Conservation (phyloP, 768 basidiomycete species). For the Sistotremastrum niveocremeum region DNA sequence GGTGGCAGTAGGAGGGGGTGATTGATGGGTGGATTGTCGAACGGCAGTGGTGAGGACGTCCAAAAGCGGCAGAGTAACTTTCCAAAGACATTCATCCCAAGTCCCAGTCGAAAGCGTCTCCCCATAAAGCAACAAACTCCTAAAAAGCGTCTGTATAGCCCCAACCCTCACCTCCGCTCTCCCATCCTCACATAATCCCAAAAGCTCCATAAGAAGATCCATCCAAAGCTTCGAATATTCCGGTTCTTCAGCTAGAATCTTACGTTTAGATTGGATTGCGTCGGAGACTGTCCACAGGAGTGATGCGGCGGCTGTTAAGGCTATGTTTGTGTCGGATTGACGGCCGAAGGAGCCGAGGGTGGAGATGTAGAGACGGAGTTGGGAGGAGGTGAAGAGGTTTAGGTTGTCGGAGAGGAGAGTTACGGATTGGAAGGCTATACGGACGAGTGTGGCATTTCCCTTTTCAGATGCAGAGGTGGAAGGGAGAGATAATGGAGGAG, state of each 20-base stretch:
- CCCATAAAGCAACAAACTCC: conserved; percentile 89
- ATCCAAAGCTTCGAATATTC: conserved; percentile 89
- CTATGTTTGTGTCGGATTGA: conserved; percentile 92
- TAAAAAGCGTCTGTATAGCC: conserved; percentile 90
- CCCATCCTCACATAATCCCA: conserved; percentile 68
- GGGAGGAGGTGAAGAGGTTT: conserved; percentile 62
- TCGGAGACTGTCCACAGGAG: conserved; percentile 94
- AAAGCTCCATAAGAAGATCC: conserved; percentile 72
- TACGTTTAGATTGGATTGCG: conserved; percentile 77
- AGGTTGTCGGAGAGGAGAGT: conserved; percentile 92
- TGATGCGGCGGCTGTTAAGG: conserved; percentile 85
- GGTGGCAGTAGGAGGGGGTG: conserved; percentile 3
- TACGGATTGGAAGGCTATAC: conserved; percentile 88
- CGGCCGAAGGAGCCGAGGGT: conserved; percentile 87
- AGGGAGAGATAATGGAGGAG: conserved; percentile 36
- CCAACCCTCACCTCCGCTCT: conserved; percentile 85
- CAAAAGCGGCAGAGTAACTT: conserved; percentile 77
- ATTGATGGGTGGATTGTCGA: conserved; percentile 18
- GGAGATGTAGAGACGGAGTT: conserved; percentile 78
- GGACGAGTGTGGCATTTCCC: conserved; percentile 61
- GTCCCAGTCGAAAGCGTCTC: conserved; percentile 66
- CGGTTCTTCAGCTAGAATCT: conserved; percentile 43
- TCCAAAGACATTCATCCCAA: conserved; percentile 90
- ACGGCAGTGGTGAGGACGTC: conserved; percentile 52
- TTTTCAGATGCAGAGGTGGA: conserved; percentile 36